A percentile compares a stretch with the other conserved stretches of the same genome.
These are phyloP conservation scores for Coniochaeta hoffmannii DNA, from an alignment of 2,329 filamentous ascomycete species.

Conservation along the genomic window DNA sequence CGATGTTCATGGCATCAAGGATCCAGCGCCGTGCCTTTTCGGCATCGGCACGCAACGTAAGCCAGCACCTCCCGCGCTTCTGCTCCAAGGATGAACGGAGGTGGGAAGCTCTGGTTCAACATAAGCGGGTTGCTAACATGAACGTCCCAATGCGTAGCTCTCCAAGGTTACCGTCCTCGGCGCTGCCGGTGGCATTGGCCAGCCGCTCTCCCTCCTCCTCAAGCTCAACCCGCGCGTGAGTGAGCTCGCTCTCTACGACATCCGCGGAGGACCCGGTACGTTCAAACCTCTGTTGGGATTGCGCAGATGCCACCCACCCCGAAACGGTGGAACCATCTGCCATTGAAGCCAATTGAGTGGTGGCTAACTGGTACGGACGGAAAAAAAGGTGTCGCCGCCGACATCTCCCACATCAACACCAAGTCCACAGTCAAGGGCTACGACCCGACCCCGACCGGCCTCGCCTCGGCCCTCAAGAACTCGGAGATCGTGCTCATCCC, in stretches of 20 bases:
- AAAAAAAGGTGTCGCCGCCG: slow-evolving; percentile 83
- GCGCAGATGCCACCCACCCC: not conserved
- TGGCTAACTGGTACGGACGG: too few relatives aligned
- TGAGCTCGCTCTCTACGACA: slow-evolving; percentile 96
- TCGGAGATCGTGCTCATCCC: slow-evolving; percentile 95
- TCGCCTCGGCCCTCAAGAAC: slow-evolving; percentile 73
- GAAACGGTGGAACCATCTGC: not conserved
- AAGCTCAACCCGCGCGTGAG: slow-evolving; percentile 96
- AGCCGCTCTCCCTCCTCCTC: slow-evolving; percentile 93
- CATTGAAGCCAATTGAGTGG: slow-evolving; percentile 12
- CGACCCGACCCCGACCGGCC: slow-evolving; percentile 67
- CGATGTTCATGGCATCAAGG: slow-evolving; percentile 67
- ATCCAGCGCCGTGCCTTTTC: slow-evolving; percentile 77
- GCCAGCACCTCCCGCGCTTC: slow-evolving; percentile 18
- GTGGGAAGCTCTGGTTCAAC: slow-evolving; percentile 3
- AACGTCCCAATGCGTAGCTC: slow-evolving; percentile 46
- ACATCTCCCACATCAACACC: slow-evolving; percentile 98
- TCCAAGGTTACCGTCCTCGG: slow-evolving; percentile 98
- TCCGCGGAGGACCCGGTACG: slow-evolving; percentile 86
- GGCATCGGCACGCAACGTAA: slow-evolving; percentile 68
- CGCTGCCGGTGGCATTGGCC: slow-evolving; percentile 95
- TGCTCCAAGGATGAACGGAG: slow-evolving; percentile 8
- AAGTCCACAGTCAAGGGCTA: slow-evolving; percentile 92
- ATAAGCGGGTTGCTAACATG: slow-evolving; percentile 7
- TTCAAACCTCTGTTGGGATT: slow-evolving; percentile 13